phyloP scores from a whole-genome alignment of 2,329 filamentous ascomycete species.

The Ophiostoma triangulosporum region DNA sequence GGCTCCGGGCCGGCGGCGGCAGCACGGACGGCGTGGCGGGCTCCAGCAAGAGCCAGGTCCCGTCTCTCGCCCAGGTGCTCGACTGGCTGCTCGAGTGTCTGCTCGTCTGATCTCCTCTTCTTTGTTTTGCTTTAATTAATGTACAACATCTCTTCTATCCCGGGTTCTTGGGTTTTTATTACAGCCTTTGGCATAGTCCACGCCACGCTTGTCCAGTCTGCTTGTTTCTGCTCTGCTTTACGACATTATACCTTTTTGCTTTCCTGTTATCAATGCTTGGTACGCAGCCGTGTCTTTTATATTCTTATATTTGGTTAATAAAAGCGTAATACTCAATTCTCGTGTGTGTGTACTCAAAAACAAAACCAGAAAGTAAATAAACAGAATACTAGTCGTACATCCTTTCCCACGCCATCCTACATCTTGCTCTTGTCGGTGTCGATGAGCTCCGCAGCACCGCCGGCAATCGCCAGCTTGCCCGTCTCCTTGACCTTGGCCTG shows the following conservation, averaged over 20 bases:
- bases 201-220: neutral
- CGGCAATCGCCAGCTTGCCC: constrained; percentile 73
- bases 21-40: too few species aligned
- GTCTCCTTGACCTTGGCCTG: constrained; percentile 86
- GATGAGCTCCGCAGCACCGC: constrained; percentile 62
- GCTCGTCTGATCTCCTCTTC: constrained; percentile 20
- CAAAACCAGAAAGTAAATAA: neutral
- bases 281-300: neutral
- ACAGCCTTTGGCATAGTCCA: neutral
- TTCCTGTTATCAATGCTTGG: neutral
- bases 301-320: neutral
- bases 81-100: constrained; percentile 32
- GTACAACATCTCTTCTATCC: neutral
- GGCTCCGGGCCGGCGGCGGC: neutral
- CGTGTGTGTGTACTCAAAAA: too few species aligned
- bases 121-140: neutral
- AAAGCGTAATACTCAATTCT: neutral
- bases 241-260: neutral
- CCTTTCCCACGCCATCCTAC: neutral
- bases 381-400: neutral
- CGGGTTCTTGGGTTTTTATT: neutral
- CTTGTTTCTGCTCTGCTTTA: neutral
- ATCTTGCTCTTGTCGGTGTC: constrained; percentile 20
- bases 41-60: constrained; percentile 15
- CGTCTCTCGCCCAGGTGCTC: constrained; percentile 29